Evolutionary conservation across 2,329 filamentous ascomycete species (phyloP), one percentile per base, ranked within the genome.

Genomic region (Cladosporium sp.): DNA sequence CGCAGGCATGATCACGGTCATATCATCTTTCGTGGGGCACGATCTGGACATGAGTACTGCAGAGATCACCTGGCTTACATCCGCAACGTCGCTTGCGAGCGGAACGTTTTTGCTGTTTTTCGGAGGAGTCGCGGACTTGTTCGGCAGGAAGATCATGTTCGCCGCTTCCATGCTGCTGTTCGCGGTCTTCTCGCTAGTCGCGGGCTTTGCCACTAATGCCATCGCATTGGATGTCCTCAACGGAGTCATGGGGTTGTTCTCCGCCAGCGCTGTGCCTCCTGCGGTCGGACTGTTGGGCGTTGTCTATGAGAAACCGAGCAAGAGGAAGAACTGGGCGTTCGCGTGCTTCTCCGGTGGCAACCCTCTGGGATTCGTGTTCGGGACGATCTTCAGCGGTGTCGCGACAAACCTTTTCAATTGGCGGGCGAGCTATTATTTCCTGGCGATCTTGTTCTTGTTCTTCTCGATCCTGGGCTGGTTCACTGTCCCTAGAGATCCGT

Each of bases 21-120:
- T 85, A 55, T 82, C 81, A 1, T 79, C 79, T 0, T 79, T 79
- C 46, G 82, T 85, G 44, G 81, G 77, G 2, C 63, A 67, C 11
- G 80, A 84, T 55, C 66, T 86, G 51, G 62, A 73, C 43, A 86
- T 87, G 83, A 80, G 77, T 2, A 80, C 79, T 43, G 79, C 82
- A 1, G 76, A 87, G 61, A 79, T 87, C 19, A 84, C 83, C 0
- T 87, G 84, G 83, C 82, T 86, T 55, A 76, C 75, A 43, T 82
- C 82, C 7, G 77, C 82, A n/a, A 74, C 79, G 37, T 79, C 79
- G 70, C 73, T 87, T 13, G 79, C 79, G 1, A 80, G 80, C 34
- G 83, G 83, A 6, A 77, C 83, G 0, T 81, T 87, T 59, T 75
- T 87, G 56, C 74, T 87, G 8, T 79, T 83, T 59, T 84, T 87